Conservation (phyloP, 169 alveolate species). For the Plasmodium adleri region DNA sequence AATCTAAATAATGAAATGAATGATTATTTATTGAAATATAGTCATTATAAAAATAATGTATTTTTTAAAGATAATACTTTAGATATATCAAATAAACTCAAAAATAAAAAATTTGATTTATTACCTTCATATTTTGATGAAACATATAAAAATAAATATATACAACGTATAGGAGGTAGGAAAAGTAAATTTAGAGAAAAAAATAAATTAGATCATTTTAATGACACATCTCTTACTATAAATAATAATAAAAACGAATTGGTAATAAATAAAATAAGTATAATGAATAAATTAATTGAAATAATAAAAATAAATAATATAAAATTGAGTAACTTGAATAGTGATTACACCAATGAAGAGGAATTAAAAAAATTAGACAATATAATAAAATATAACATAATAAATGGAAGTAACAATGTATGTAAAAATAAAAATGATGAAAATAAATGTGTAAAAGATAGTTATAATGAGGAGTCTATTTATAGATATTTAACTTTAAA, state of each 20-base stretch:
- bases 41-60: conserved; percentile 50
- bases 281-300: conserved; percentile 68
- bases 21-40: conserved; percentile 59
- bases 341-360: conserved; percentile 14
- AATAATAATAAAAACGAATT: background rate
- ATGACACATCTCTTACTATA: background rate
- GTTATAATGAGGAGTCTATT: conserved; percentile 16
- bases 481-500: conserved; percentile 53
- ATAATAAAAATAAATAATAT: conserved; percentile 55
- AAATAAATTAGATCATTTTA: background rate
- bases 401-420: background rate
- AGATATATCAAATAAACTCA: conserved; percentile 25
- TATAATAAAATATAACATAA: conserved; percentile 13
- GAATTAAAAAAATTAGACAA: conserved; percentile 48
- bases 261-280: conserved; percentile 11
- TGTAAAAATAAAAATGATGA: background rate
- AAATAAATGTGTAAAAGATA: background rate
- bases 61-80: conserved; percentile 32
- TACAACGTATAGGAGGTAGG: background rate
- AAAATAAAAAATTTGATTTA: conserved; percentile 18
- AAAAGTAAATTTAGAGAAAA: background rate
- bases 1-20: conserved; percentile 76
- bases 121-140: conserved; percentile 34
- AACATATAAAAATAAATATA: background rate
- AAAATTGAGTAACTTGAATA: conserved; percentile 42